These are phyloP conservation scores for Beta vulgaris DNA, from an alignment of 148 eudicot genomes.

Conservation along the genomic window DNA sequence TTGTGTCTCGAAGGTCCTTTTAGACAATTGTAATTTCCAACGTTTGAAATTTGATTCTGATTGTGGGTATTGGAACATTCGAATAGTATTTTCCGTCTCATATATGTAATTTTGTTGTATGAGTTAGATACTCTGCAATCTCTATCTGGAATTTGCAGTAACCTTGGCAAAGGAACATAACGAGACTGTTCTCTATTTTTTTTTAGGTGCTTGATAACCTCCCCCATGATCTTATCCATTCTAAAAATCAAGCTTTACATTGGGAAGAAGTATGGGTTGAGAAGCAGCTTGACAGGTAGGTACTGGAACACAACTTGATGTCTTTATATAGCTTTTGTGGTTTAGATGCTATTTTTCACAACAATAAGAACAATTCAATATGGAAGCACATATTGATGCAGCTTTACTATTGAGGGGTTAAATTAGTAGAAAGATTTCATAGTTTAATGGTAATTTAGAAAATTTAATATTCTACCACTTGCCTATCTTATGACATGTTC, in stretches of 20 bases:
- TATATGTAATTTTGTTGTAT: too few relatives aligned
- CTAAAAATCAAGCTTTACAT: slow-evolving; percentile 78
- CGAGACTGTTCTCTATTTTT: background rate
- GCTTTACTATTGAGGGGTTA: background rate
- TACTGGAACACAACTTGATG: background rate
- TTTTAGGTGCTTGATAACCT: slow-evolving; percentile 95
- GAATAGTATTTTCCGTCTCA: too few relatives aligned
- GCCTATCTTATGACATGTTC: too few relatives aligned
- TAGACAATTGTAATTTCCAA: too few relatives aligned
- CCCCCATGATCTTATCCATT: slow-evolving; percentile 88
- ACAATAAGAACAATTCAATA: background rate
- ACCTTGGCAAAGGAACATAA: background rate
- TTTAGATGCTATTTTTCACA: background rate
- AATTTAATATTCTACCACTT: too few relatives aligned
- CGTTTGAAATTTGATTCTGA: too few relatives aligned
- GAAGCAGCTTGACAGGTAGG: slow-evolving; percentile 63
- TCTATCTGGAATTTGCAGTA: background rate
- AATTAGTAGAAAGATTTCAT: background rate
- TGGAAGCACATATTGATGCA: background rate
- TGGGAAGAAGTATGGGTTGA: slow-evolving; percentile 99
- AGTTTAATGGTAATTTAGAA: background rate
- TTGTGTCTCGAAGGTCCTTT: too few relatives aligned
- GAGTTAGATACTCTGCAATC: too few relatives aligned
- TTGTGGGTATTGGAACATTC: too few relatives aligned
- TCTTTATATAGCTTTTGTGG: background rate